Evolutionary conservation across 1,284 basidiomycete genomes (phyloP).

Genomic region (Erythrobasidium hasegawianum): DNA sequence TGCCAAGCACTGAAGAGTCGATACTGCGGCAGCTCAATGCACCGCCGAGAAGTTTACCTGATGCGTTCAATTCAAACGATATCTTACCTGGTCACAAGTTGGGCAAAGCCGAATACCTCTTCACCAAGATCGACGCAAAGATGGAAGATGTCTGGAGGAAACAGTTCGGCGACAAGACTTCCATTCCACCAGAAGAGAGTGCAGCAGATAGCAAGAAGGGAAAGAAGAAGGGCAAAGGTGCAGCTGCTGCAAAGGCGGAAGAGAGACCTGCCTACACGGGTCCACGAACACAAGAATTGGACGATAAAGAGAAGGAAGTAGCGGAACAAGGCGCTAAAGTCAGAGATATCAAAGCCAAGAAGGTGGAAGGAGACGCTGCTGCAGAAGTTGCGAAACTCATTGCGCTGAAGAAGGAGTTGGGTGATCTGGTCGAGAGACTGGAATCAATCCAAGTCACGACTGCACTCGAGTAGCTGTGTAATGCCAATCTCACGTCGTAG

Average conservation of each 20-base stretch:
- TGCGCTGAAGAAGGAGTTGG: slow-evolving; percentile 63
- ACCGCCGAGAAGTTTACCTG: slow-evolving; percentile 71
- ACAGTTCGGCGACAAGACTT: slow-evolving; percentile 68
- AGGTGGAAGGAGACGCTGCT: slow-evolving; percentile 52
- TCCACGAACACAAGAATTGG: slow-evolving; percentile 62
- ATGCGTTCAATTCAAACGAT: slow-evolving; percentile 62
- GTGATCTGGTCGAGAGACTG: slow-evolving; percentile 47
- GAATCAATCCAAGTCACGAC: slow-evolving; percentile 32
- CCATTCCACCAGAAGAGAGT: slow-evolving; percentile 52
- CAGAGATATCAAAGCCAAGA: slow-evolving; percentile 63
- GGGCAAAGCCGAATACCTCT: slow-evolving; percentile 81
- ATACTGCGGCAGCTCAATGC: slow-evolving; percentile 89
- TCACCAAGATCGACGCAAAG: slow-evolving; percentile 89
- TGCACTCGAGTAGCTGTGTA: slow-evolving; percentile 12
- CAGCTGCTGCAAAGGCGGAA: slow-evolving; percentile 49
- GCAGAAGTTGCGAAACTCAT: slow-evolving; percentile 56
- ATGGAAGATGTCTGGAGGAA: slow-evolving; percentile 78
- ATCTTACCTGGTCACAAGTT: slow-evolving; percentile 82
- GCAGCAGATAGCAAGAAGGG: slow-evolving; percentile 36
- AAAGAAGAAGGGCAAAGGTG: slow-evolving; percentile 48
- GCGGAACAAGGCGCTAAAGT: slow-evolving; percentile 69
- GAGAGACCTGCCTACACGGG: slow-evolving; percentile 48
- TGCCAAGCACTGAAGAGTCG: slow-evolving; percentile 80
- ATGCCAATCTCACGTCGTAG: not conserved
- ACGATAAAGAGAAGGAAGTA: slow-evolving; percentile 66